phyloP scores from a whole-genome alignment of 2,329 filamentous ascomycete genomes.

The Knufia fluminis region DNA sequence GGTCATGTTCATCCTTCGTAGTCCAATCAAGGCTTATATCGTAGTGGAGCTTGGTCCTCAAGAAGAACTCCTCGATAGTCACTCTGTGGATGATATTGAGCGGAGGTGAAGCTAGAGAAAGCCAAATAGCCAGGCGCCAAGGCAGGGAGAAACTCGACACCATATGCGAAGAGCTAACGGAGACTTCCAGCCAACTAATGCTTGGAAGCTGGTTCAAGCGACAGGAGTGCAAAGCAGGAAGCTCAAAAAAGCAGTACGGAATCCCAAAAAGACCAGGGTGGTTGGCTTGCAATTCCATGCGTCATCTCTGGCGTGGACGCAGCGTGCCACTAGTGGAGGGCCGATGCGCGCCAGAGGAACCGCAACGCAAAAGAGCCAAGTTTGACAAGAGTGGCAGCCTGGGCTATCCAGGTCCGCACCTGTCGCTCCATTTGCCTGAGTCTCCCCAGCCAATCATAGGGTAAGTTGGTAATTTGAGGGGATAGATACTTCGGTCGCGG shows the following conservation, averaged over 20 bases:
- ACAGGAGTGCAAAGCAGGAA: background rate
- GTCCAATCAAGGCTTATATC: too few relatives aligned
- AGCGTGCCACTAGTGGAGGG: too few relatives aligned
- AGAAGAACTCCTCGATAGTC: background rate
- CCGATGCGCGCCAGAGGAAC: background rate
- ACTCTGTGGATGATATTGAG: background rate
- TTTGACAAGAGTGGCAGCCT: background rate
- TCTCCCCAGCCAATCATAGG: background rate
- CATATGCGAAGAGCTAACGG: background rate
- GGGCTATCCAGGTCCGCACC: background rate
- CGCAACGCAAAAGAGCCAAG: background rate
- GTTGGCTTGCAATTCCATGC: too few relatives aligned
- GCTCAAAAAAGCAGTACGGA: background rate
- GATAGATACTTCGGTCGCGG: too few relatives aligned
- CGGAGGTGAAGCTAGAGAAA: background rate
- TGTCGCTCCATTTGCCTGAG: background rate
- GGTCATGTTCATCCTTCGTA: too few relatives aligned
- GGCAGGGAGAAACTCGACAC: background rate
- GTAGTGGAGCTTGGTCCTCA: too few relatives aligned
- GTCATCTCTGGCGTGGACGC: too few relatives aligned
- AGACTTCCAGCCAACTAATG: background rate
- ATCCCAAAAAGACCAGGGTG: background rate
- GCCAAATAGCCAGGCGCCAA: background rate
- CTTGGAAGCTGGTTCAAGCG: background rate
- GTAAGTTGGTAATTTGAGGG: too few relatives aligned